Evolutionary conservation across 108 stramenopile genomes (phyloP).

Genomic region (Cyclostephanos tholiformis): DNA sequence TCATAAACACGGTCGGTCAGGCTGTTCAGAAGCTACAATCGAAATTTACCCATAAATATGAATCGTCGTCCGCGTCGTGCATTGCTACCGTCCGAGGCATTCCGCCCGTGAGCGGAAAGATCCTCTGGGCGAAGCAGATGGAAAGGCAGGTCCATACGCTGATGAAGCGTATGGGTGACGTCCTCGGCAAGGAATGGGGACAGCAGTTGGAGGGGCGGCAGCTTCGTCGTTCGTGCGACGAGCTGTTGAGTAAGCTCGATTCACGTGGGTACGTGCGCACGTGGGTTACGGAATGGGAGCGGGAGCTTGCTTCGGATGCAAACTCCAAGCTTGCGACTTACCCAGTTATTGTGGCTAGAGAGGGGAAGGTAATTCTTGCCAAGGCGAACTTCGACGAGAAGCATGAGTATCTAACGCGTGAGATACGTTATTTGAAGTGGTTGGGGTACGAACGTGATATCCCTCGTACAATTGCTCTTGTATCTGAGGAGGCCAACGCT

Average conservation of each 20-base stretch:
- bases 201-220: slow-evolving; percentile 94
- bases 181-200: slow-evolving; percentile 96
- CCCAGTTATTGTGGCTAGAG: slow-evolving; percentile 65
- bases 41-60: slow-evolving; percentile 93
- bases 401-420: slow-evolving; percentile 89
- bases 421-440: slow-evolving; percentile 95
- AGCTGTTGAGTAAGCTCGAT: slow-evolving; percentile 92
- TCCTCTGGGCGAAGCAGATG: slow-evolving; percentile 98
- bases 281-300: slow-evolving; percentile 88
- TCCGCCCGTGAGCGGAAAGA: slow-evolving; percentile 95
- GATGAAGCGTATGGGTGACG: slow-evolving; percentile 92
- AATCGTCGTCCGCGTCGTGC: slow-evolving; percentile 69
- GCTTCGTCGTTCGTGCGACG: slow-evolving; percentile 91
- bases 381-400: slow-evolving; percentile 95
- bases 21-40: slow-evolving; percentile 91
- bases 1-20: slow-evolving; percentile 90
- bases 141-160: slow-evolving; percentile 92
- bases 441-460: slow-evolving; percentile 88
- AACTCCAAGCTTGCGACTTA: slow-evolving; percentile 69
- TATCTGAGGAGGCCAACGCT: slow-evolving; percentile 70
- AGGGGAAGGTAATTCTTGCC: slow-evolving; percentile 58
- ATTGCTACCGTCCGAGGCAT: slow-evolving; percentile 89
- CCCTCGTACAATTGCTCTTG: slow-evolving; percentile 66
- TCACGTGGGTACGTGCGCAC: slow-evolving; percentile 79
- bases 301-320: slow-evolving; percentile 66